Evolutionary conservation across 768 basidiomycete genomes (phyloP).

Genomic region (Boletus fagicola): DNA sequence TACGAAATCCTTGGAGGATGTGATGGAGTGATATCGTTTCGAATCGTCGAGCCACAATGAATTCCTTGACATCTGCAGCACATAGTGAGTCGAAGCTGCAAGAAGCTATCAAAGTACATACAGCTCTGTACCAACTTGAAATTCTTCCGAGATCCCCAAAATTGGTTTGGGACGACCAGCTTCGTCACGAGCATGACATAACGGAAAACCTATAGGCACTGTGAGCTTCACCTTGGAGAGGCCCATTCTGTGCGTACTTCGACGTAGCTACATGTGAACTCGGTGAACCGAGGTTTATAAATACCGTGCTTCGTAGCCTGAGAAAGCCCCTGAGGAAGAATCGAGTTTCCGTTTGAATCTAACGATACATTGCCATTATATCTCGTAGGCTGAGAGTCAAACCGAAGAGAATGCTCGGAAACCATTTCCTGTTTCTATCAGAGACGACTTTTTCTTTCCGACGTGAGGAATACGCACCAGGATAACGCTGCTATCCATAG

Average conservation of each 20-base stretch:
- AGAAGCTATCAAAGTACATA: conserved; percentile 33
- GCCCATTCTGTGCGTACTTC: conserved; percentile 47
- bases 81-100: not conserved
- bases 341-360: conserved; percentile 50
- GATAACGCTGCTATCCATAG: conserved; percentile 61
- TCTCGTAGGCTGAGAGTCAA: conserved; percentile 51
- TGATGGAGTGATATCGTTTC: conserved; percentile 78
- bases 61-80: conserved; percentile 62
- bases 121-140: conserved; percentile 54
- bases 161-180: conserved; percentile 63
- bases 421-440: conserved; percentile 59
- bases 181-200: conserved; percentile 65
- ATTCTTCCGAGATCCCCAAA: conserved; percentile 80
- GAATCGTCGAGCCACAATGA: conserved; percentile 74
- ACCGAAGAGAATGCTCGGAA: conserved; percentile 61
- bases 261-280: conserved; percentile 63
- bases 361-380: conserved; percentile 43
- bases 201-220: conserved; percentile 55
- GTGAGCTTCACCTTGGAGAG: not conserved
- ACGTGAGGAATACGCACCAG: conserved; percentile 42
- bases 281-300: conserved; percentile 72
- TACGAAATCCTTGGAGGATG: conserved; percentile 72
- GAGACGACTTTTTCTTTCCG: not conserved
- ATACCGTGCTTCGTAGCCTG: conserved; percentile 45
- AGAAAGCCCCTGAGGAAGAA: conserved; percentile 45